Base-by-base conservation (phyloP, 2,329 filamentous ascomycete species). In the Ophiosphaerella korrae region DNA sequence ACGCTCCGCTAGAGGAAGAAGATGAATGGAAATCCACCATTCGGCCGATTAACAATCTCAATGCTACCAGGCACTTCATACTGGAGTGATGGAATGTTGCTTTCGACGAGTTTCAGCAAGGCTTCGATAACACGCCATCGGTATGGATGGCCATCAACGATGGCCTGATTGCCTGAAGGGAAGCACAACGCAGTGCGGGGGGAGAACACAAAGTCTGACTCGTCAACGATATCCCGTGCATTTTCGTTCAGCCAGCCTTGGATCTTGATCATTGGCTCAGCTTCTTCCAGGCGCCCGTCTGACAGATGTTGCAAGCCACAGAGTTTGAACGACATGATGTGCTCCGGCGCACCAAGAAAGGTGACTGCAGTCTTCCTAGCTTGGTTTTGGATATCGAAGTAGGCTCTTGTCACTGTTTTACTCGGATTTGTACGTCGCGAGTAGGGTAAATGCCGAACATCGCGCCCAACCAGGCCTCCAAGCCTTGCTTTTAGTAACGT, bases 311-410 rank as follows among this genome's bases (percentile, higher is more conserved):
- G 84, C 0, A 84, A 62, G 0, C 84, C 84, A 51, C 84, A 85
- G 2, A 89, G 74, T 59, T 81, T 83, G 66, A 87, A 88, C 0
- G 86, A 89, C 5, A 89, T 71, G 0, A 85, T 74, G 52, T 89
- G 83, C 46, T 88, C 86, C 0, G 86, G 87, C 1, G 85, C 77
- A 0, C 80, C 77, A 0, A 89, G 68, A 18, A 89, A 76, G 0
- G 89, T 68, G 0, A 85, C 86, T 0, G 73, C 72, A 0, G 60
- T 61, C 1, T 67, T 60, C 16, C 74, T 67, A 14, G 82, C 75
- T 0, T 80, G 67, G 1, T 66, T 57, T 9, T 81, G 80, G 0
- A 82, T 65, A 0, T 67, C 32, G 1, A 48, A 58, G 45, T 77
- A 79, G 4, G 58, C 52, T 18, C 39, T 55, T 5, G 77, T 71